Base-by-base conservation (phyloP, 1,284 basidiomycete genomes). In the Sporisorium sorghi region DNA sequence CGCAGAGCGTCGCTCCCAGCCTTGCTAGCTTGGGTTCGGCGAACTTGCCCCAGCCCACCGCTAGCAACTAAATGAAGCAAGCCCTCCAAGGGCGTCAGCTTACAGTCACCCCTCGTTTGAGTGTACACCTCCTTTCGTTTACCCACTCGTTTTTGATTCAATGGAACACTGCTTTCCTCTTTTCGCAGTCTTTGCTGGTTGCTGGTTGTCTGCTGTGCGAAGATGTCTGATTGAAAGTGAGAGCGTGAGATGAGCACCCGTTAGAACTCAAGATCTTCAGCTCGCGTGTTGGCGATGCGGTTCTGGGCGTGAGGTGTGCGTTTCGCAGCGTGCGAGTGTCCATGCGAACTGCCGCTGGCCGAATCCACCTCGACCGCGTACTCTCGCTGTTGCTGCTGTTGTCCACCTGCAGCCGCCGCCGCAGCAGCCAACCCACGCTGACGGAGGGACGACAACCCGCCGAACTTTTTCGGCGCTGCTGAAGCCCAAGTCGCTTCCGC, bases 351-450 rank as follows among this genome's bases (percentile, higher is more conserved):
- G 58, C 14, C 8, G 37, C n/a, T 26, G 12, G 49, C 40, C 17
- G 44, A 65, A 19, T 72, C 69, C 15, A 72, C 17, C n/a, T 72
- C 58, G 6, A 72, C 69, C 10, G 56, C 8, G 30, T 54, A 59
- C 42, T 72, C 69, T 17, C 14, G 37, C 12, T 50, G 55, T 17
- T 37, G 28, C 21, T 37, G 28, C 23, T 46, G 43, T 12, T 46
- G 43, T 12, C 42, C 43, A 5, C 19, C 19, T 11, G 35, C 44
- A 5, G 48, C 40, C 0, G 62, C 57, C 0, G 62, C 57, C 10
- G 63, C 58, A 2, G 65, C 71, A 19, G 72, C 72, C 23, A 70
- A 14, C 5, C 66, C 66, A 15, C 66, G 59, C 28, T 74, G 71
- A 15, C 71, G 48, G 6, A 73, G 53, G 15, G 71, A 59, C 5